Evolutionary conservation across 2,329 filamentous ascomycete genomes (phyloP).

Genomic region (Blumeria graminis): DNA sequence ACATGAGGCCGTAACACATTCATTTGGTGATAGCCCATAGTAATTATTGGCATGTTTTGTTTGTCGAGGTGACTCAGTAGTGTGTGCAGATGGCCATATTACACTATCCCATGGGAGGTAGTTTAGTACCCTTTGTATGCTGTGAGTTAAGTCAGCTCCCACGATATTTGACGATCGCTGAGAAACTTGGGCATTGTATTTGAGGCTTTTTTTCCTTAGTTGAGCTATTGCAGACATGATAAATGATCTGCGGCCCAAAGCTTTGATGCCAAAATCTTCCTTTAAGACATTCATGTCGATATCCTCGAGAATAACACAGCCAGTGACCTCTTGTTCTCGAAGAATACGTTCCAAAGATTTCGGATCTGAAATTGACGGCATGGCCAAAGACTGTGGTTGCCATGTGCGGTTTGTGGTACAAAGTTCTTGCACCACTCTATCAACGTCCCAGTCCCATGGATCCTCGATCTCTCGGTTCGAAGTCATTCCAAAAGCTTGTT

Average conservation of each 20-base stretch:
- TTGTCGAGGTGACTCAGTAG: not conserved
- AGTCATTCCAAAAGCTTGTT: not conserved
- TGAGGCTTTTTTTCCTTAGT: conserved; percentile 27
- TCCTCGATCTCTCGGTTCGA: conserved; percentile 22
- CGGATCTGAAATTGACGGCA: conserved; percentile 22
- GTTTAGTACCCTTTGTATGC: conserved; percentile 1
- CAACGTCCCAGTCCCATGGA: conserved; percentile 50
- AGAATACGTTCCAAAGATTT: conserved; percentile 28
- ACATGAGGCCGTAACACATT: no score
- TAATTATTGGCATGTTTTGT: not conserved
- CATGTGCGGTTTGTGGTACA: conserved; percentile 29
- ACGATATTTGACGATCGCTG: not conserved
- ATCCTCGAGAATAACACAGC: conserved; percentile 8
- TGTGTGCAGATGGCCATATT: not conserved
- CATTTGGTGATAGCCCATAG: not conserved
- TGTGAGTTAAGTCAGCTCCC: not conserved
- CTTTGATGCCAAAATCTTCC: conserved; percentile 10
- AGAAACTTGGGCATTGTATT: conserved; percentile 18
- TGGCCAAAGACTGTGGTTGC: conserved; percentile 15
- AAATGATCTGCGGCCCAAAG: conserved; percentile 8
- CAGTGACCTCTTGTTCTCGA: conserved; percentile 30
- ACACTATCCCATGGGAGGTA: not conserved
- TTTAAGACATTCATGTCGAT: conserved; percentile 8
- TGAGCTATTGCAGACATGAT: conserved; percentile 32
- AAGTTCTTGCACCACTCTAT: conserved; percentile 40